Evolutionary conservation across 2,329 filamentous ascomycete genomes (phyloP), one percentile per base, ranked within the genome.

Genomic region (Pyricularia sp.): DNA sequence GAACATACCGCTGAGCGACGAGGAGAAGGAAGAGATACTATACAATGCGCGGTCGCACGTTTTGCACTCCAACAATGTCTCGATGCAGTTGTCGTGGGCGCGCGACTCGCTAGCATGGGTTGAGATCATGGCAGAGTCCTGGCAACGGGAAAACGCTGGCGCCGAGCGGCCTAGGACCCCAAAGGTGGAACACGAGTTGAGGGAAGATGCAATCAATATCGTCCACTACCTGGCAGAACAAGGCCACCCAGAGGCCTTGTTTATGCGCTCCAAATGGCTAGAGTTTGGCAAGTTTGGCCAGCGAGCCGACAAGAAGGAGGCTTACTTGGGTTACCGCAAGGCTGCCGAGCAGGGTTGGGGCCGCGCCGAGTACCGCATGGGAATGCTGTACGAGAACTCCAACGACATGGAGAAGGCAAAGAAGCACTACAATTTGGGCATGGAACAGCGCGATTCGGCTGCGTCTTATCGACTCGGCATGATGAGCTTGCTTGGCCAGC

Each of bases 211-310:
- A 35, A 83, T 96, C 77, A 97, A 93, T 73, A 94, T 99, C 67
- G 89, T 97, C 70, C 84, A 84, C 65, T 97, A 97, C 74, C 81
- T 99, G 44, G 90, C 93, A 28, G 89, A 93, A 64, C 94, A 99
- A 75, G 86, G 88, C 68, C 94, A 99, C 71, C 94, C 94, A 28
- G 92, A 94, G 72, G 94, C 94, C 28, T 86, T 96, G 69, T 99
- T 97, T 74, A 91, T 97, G 79, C 87, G 87, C 71, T 91, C 92
- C 66, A 97, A 96, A 83, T 99, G 94, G 94, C 82, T 96, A 63
- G 94, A 99, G 74, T 99, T 97, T 81, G 94, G 94, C 70, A 96
- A 96, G 73, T 97, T 97, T 73, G 92, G 91, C 53, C 87, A 88
- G 75, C 86, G 92, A 31, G 82, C 92, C 66, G 94, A 99, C 79